Evolutionary conservation across 805 yeast species (phyloP).

Genomic region (Suhomyces sp.): DNA sequence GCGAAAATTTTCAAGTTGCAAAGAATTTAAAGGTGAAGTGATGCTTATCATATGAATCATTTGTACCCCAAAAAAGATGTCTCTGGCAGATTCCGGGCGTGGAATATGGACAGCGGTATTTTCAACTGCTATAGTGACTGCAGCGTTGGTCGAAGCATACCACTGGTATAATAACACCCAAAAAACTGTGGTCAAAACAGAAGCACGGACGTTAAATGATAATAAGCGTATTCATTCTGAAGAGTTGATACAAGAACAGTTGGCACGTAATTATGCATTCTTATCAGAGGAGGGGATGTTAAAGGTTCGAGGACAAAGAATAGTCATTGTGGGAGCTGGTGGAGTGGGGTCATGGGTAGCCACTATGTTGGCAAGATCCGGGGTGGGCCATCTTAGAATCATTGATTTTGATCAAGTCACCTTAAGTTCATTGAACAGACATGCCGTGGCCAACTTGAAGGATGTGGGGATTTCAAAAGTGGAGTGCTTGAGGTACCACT

Average conservation of each 20-base stretch:
- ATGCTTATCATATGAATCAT: neutral
- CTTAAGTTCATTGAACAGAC: slow-evolving; percentile 86
- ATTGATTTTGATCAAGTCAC: slow-evolving; percentile 97
- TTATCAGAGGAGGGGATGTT: slow-evolving; percentile 82
- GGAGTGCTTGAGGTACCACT: slow-evolving; percentile 67
- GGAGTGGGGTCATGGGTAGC: slow-evolving; percentile 98
- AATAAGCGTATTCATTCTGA: slow-evolving; percentile 44
- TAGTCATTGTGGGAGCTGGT: slow-evolving; percentile 90
- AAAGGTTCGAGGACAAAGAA: slow-evolving; percentile 64
- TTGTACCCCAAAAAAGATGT: too few relatives aligned
- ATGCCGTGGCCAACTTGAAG: slow-evolving; percentile 84
- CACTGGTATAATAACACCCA: slow-evolving; percentile 22
- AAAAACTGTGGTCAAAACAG: slow-evolving; percentile 1
- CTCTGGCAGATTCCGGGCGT: slow-evolving; percentile 2
- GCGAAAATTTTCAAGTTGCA: slow-evolving; percentile 5
- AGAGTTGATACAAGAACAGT: slow-evolving; percentile 81
- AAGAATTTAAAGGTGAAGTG: neutral
- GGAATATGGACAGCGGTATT: slow-evolving; percentile 15
- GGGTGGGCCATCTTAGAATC: slow-evolving; percentile 73
- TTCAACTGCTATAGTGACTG: slow-evolving; percentile 33
- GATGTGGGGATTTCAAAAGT: slow-evolving; percentile 96
- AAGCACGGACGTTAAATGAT: too few relatives aligned
- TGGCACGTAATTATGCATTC: slow-evolving; percentile 92
- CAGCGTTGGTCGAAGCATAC: slow-evolving; percentile 34
- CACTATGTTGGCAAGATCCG: slow-evolving; percentile 88